Base-by-base conservation (phyloP, 306 rosid species). In the Cyamopsis tetragonoloba region DNA sequence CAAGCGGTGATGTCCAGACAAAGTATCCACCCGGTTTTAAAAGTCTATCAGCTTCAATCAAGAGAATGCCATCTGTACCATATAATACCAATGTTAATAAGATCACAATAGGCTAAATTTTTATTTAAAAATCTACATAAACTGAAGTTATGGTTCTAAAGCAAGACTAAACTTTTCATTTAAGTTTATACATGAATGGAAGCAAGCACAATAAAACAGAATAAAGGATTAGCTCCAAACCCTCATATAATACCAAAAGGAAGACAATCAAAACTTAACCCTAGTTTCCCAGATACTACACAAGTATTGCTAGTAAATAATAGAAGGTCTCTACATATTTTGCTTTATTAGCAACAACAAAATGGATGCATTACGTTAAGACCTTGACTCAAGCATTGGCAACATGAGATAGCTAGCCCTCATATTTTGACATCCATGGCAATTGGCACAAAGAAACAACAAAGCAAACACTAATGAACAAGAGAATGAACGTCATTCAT, bases 1-100 rank as follows among this genome's bases (percentile, higher is more conserved):
- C 75, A 59, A 82, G 80, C 0, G 90, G 95, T 10, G 90, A 89
- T 50, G 96, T 95, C 99, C 99, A 95, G 65, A 95, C 99, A 82
- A 95, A 95, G 89, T 90, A 95, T 62, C 99, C 97, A 23, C 99
- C 99, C 17, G 99, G 99, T 79, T 77, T 90, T 71, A 95, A 55
- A 73, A 95, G 86, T 79, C 99, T 86, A 80, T 95, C 99, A 27
- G 81, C 99, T 83, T 95, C 99, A 71, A 90, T 83, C 85, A 95
- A 75, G 82, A 88, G 77, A 55, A 73, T 68, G 53, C 99, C 99
- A 88, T 83, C 99, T 95, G 83, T 55, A 30, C 27, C 53, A 71
- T 17, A 46, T 26, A 71, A 75, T 6, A 74, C 64, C 72, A 57
- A 66, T 71, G 19, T 62, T 34, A 66, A 28, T 26, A 42, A 53